Base-by-base conservation (phyloP, 2,329 filamentous ascomycete genomes). In the Lizonia empirigonia region DNA sequence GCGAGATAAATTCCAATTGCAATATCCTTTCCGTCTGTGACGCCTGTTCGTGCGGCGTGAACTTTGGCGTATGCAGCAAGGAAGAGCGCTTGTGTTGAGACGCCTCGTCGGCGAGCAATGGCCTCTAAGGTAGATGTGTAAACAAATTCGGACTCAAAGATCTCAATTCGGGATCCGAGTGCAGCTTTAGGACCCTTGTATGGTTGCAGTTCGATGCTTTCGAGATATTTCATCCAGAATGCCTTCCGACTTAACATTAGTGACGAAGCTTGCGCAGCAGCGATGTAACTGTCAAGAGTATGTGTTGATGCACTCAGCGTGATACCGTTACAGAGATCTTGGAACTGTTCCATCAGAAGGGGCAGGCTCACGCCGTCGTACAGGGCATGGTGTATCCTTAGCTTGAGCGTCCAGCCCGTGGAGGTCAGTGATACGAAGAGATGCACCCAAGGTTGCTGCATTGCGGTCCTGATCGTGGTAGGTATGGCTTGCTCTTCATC, bases 291-390 rank as follows among this genome's bases (percentile, higher is more conserved):
- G 4, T 67, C 63, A 13, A 81, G 70, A n/a, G 71, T 71, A 2
- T 61, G 44, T 13, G 62, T 62, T 37, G 64, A 50, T 18, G 47
- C 6, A 20, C 55, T 37, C 18, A 49, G 18, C 13, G 55, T 38
- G 7, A 27, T 18, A 33, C 60, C 64, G 30, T 62, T 74, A 73
- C 69, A 85, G 27, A 77, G 57, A 4, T 63, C 55, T 54, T 79
- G 71, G 10, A 87, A 73, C 32, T 81, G 73, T 12, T 79, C 67
- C 18, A 91, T 75, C 5, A 96, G 74, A 0, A 80, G 68, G 1
- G 86, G 83, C 4, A 97, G 76, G 62, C 89, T 94, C 53, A 95
- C 80, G 5, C 87, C 91, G 69, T 97, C 93, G 66, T 97, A 97
- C 0, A 97, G 78, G 0, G 89, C 89, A 69, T 97, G 92, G 56